phyloP scores from a whole-genome alignment of 2,329 filamentous ascomycete species.

The Zalaria sp. region DNA sequence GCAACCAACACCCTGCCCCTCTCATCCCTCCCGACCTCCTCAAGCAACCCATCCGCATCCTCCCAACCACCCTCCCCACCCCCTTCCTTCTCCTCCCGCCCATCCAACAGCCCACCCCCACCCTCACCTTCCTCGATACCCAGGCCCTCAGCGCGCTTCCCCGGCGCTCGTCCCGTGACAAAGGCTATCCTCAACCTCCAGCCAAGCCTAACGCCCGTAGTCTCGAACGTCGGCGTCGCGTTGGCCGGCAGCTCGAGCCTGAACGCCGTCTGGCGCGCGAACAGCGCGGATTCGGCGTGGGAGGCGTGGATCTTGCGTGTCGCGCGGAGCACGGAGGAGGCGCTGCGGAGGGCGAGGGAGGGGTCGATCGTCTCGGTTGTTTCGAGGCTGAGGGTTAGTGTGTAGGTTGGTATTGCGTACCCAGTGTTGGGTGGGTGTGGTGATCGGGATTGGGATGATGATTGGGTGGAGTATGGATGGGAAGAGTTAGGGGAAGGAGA shows the following conservation, averaged over 20 bases:
- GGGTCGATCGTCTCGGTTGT: conserved; percentile 73
- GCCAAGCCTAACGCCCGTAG: conserved; percentile 70
- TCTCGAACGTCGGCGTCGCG: conserved; percentile 84
- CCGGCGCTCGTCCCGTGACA: conserved; percentile 52
- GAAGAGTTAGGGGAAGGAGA: not conserved
- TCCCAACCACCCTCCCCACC: conserved; percentile 81
- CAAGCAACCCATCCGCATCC: conserved; percentile 40
- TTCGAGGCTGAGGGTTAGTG: conserved; percentile 71
- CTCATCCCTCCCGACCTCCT: conserved; percentile 21
- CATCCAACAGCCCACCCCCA: conserved; percentile 32
- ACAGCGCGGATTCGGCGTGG: conserved; percentile 70
- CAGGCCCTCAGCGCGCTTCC: conserved; percentile 7
- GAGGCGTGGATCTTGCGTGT: conserved; percentile 70
- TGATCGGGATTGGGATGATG: too few relatives aligned
- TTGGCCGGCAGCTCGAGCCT: conserved; percentile 67
- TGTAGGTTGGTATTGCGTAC: conserved; percentile 58
- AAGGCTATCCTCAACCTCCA: conserved; percentile 92
- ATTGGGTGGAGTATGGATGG: not conserved
- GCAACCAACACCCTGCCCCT: conserved; percentile 19
- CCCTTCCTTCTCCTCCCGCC: conserved; percentile 24
- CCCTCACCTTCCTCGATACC: conserved; percentile 38
- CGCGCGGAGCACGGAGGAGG: conserved; percentile 72
- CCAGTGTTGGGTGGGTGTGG: too few relatives aligned
- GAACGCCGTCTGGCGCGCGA: conserved; percentile 65
- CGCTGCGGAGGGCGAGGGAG: conserved; percentile 67